A percentile compares a stretch with the other conserved stretches of the same genome.
These are phyloP conservation scores for Rickenella mellea DNA, from an alignment of 768 basidiomycete genomes.

Conservation along the genomic window DNA sequence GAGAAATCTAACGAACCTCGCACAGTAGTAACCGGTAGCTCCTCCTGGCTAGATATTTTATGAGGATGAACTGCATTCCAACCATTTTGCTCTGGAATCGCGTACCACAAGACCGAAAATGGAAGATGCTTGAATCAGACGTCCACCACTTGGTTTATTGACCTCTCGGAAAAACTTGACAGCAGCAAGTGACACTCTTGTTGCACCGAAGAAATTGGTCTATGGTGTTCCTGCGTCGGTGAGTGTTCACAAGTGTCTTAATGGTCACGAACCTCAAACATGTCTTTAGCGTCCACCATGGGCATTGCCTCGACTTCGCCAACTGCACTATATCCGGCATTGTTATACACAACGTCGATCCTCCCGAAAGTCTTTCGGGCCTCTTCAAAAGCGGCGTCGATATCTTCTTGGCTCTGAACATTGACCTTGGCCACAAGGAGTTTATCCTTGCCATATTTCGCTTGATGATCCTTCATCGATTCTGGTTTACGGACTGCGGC, in stretches of 20 bases:
- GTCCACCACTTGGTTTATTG: slow-evolving; percentile 26
- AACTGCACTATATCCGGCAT: slow-evolving; percentile 24
- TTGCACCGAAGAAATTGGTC: slow-evolving; percentile 28
- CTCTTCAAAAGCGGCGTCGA: slow-evolving; percentile 23
- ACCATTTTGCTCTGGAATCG: too few relatives aligned
- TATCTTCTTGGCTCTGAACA: slow-evolving; percentile 22
- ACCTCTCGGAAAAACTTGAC: slow-evolving; percentile 26
- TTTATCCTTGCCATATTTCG: slow-evolving; percentile 18
- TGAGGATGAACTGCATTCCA: too few relatives aligned
- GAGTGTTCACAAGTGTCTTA: too few relatives aligned
- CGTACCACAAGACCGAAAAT: slow-evolving; percentile 16
- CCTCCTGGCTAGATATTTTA: too few relatives aligned
- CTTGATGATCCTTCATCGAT: slow-evolving; percentile 19
- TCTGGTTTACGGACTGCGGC: slow-evolving; percentile 33
- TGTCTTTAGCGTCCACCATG: slow-evolving; percentile 21
- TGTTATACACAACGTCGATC: slow-evolving; percentile 37
- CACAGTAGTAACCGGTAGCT: slow-evolving; percentile 15
- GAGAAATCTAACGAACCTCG: slow-evolving; percentile 13
- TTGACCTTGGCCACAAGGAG: slow-evolving; percentile 31
- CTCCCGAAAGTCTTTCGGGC: slow-evolving; percentile 28
- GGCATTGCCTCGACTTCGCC: slow-evolving; percentile 28
- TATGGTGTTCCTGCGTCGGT: too few relatives aligned
- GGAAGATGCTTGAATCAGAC: slow-evolving; percentile 28
- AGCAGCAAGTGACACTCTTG: slow-evolving; percentile 22
- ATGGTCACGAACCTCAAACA: slow-evolving; percentile 29